These are phyloP conservation scores for Agrocybe praecox DNA, from an alignment of 768 basidiomycete species.

Conservation along the genomic window DNA sequence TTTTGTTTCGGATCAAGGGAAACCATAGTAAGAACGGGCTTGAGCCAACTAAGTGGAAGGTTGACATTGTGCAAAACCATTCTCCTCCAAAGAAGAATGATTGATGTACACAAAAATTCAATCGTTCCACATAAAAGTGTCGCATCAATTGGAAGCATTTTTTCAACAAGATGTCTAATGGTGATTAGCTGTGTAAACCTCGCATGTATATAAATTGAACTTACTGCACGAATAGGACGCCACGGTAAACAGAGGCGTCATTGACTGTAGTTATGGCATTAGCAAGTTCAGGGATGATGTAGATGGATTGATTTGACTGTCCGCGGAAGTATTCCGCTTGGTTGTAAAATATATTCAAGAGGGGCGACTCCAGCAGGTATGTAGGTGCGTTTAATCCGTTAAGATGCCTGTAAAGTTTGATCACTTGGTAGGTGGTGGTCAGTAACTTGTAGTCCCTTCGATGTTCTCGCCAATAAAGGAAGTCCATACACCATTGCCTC, in stretches of 20 bases:
- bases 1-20: conserved; percentile 3
- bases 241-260: conserved; percentile 26
- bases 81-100: conserved; percentile 32
- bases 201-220: conserved; percentile 11
- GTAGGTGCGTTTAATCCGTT: conserved; percentile 29
- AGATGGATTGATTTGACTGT: not conserved
- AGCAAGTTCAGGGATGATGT: conserved; percentile 21
- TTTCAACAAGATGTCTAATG: conserved; percentile 46
- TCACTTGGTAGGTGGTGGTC: conserved; percentile 38
- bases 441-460: conserved; percentile 22
- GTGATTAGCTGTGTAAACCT: not conserved
- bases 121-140: conserved; percentile 52
- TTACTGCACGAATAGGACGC: conserved; percentile 40
- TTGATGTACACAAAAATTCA: conserved; percentile 49
- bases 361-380: conserved; percentile 8
- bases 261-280: conserved; percentile 20
- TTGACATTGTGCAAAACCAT: conserved; percentile 45
- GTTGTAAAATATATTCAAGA: conserved; percentile 1
- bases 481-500: conserved; percentile 44
- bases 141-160: conserved; percentile 41
- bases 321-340: conserved; percentile 2
- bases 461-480: conserved; percentile 35
- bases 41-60: conserved; percentile 58
- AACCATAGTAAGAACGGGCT: conserved; percentile 21
- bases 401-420: conserved; percentile 39